Conservation (phyloP, 2,329 filamentous ascomycete species). For the Epichloe baconii region DNA sequence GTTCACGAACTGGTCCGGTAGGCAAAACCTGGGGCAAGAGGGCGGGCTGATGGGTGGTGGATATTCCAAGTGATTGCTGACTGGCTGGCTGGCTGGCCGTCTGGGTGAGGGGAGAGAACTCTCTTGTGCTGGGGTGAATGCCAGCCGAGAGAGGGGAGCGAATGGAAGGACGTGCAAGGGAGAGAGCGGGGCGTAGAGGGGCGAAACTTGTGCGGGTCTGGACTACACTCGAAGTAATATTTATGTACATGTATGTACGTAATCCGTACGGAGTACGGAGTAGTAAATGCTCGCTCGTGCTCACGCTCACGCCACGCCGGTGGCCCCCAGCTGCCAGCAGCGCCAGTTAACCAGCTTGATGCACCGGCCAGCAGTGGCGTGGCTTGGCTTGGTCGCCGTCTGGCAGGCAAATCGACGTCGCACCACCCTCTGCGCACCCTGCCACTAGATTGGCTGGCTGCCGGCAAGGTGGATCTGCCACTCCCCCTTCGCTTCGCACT, state of each 20-base stretch:
- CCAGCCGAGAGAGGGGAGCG: not conserved
- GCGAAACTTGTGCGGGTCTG: too few species aligned
- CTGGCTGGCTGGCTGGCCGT: not conserved
- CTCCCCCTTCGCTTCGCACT: not conserved
- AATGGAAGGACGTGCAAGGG: not conserved
- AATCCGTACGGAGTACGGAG: too few species aligned
- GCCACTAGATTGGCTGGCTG: not conserved
- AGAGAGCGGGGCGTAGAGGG: not conserved
- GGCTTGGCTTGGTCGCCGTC: not conserved
- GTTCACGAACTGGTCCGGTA: conserved; percentile 1
- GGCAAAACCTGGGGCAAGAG: conserved; percentile 2
- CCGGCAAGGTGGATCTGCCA: not conserved
- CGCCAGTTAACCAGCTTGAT: too few species aligned
- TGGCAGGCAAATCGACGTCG: not conserved
- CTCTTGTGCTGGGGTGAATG: too few species aligned
- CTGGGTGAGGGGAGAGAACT: not conserved
- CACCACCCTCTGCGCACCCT: not conserved
- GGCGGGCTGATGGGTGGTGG: not conserved
- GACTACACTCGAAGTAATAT: too few species aligned
- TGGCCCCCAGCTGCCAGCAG: not conserved
- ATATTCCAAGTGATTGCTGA: not conserved
- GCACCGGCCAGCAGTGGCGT: conserved; percentile 1
- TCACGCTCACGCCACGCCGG: not conserved
- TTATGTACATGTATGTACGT: too few species aligned
- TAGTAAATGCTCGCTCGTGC: not conserved